Evolutionary conservation across 257 asterid genomes (phyloP), one percentile per base, ranked within the genome.

Genomic region (Fraxinus anomala): DNA sequence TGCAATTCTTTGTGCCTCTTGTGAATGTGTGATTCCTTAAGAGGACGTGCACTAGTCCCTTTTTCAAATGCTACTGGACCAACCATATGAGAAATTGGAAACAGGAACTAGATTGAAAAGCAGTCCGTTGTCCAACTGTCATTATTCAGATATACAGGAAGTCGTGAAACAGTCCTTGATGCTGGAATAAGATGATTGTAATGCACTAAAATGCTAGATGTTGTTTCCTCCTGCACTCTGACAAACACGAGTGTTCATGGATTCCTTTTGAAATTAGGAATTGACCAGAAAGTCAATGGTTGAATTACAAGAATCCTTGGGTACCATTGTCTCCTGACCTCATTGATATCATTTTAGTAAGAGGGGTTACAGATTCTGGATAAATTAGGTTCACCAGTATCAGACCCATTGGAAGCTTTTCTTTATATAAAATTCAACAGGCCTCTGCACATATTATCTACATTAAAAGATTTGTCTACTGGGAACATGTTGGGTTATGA

Each of bases 1-100:
- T 75, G 54, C 74, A 71, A 33, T 65, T 76, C 71, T 61, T 67
- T 81, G 49, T 80, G 80, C 83, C 74, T 71, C 69, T 51, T 34
- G 28, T 59, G 66, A 63, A 76, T 63, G 49, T 77, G 82, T 70
- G 73, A 63, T 70, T 49, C 49, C 42, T 71, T 42, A 23, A 37
- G 49, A 49, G 36, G 47, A 65, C 4, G 42, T 33, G 68, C 17
- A 36, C 59, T 67, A n/a, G 16, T 78, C n/a, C 26, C 37, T 76
- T 59, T 31, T 63, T 73, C 31, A 79, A 71, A 44, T 42, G 31
- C 19, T 68, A 77, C 75, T 79, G 71, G 73, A 72, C 61, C 66
- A 56, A 5, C 10, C 26, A 3, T 1, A 56, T 56, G 66, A 56
- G 66, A 56, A 56, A n/a, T n/a, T 56, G 66, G 21, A 56, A n/a